Base-by-base conservation (phyloP, 2,329 filamentous ascomycete species). In the Colletotrichum lentis region DNA sequence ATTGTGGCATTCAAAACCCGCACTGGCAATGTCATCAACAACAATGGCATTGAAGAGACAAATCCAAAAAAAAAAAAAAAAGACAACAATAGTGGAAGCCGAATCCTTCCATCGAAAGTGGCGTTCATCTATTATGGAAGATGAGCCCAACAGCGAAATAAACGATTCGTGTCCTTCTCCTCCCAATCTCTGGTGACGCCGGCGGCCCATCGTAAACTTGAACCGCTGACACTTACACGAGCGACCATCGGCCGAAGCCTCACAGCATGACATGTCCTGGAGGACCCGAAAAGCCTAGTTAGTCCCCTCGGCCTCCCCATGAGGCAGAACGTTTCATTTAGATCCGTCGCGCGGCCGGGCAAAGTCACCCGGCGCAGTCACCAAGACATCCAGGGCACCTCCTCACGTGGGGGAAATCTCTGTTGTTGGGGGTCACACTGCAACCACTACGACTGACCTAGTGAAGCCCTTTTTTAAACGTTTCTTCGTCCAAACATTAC, bases 401-500 rank as follows among this genome's bases (percentile, higher is more conserved):
- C 31, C 57, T 69, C 67, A 69, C 67, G 67, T 69, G 67, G 58
- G 67, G 58, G 35, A 58, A 57, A 50, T 63, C 52, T 58, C 57
- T 61, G 44, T 63, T 67, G 64, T 62, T 52, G 41, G 50, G 31
- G 62, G 67, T 69, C 67, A 69, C 64, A 69, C 49, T 69, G 64
- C 67, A 67, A 67, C 67, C 66, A 69, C 62, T 69, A 66, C 66
- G 55, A 61, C 61, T 66, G 66, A 69, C 62, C 66, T 61, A 69
- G 62, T 31, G 47, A 55, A 35, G 11, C 53, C 59, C 12, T 52
- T 56, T 56, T 63, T 64, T 68, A 55, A 62, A 57, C 65, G 61
- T 68, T 68, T 64, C 61, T 54, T 69, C 69, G 62, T 65, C 69
- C 69, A 70, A 55, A 62, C 69, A 70, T 69, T 69, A 70, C 65